Conservation (phyloP, 805 yeast genomes). For the Brettanomyces sp. region DNA sequence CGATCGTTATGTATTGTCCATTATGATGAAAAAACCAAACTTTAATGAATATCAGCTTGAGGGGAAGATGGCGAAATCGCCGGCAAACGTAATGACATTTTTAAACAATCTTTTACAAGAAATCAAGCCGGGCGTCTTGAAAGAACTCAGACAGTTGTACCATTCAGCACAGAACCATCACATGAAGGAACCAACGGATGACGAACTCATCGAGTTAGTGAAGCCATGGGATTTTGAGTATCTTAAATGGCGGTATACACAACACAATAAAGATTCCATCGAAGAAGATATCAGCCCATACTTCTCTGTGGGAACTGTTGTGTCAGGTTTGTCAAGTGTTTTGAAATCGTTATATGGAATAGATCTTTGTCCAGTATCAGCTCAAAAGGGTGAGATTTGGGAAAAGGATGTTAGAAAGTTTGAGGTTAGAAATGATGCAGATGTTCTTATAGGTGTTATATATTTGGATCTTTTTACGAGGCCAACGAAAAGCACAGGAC, state of each 20-base stretch:
- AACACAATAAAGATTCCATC: slow-evolving; percentile 27
- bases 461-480: slow-evolving; percentile 85
- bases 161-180: slow-evolving; percentile 10
- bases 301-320: slow-evolving; percentile 78
- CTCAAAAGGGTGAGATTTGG: slow-evolving; percentile 79
- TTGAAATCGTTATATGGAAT: slow-evolving; percentile 71
- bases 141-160: slow-evolving; percentile 47
- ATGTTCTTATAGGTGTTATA: slow-evolving; percentile 66
- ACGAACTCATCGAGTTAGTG: slow-evolving; percentile 34
- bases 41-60: slow-evolving; percentile 75
- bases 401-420: slow-evolving; percentile 74
- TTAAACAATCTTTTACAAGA: slow-evolving; percentile 47
- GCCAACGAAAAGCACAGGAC: slow-evolving; percentile 65
- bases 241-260: slow-evolving; percentile 20
- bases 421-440: slow-evolving; percentile 57
- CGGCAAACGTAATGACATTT: slow-evolving; percentile 67
- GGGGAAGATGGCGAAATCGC: slow-evolving; percentile 83
- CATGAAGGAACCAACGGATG: slow-evolving; percentile 21
- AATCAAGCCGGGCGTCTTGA: slow-evolving; percentile 42
- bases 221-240: slow-evolving; percentile 93
- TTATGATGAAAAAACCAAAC: slow-evolving; percentile 57
- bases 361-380: slow-evolving; percentile 54
- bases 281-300: slow-evolving; percentile 51
- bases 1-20: slow-evolving; percentile 62
- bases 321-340: slow-evolving; percentile 70